Evolutionary conservation across 371 early-diverging fungal species (phyloP), one percentile per base, ranked within the genome.

Genomic region (Mucor racemosus): DNA sequence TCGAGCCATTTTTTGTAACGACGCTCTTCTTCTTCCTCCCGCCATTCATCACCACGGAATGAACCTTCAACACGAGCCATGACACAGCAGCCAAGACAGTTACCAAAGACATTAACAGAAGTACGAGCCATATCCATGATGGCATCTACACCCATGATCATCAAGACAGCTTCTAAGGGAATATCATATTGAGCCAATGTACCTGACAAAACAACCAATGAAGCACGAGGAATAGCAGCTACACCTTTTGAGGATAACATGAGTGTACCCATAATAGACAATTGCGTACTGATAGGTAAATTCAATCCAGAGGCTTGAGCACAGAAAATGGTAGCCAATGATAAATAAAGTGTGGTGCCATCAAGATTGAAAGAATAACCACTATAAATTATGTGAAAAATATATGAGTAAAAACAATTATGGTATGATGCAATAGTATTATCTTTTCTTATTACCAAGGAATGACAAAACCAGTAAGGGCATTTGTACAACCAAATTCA

Each of bases 331-430:
- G 82, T 78, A 50, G 86, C 91, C 72, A 90, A 73, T 1, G 91
- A 82, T 8, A 91, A 80, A 72, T 93, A 92, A 35, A 94, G 81
- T 14, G 93, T 91, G 10, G 91, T 89, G 7, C 94, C 94, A 66
- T 94, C 94, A 50, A 94, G 70, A 71, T 94, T 94, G 75, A 94
- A 93, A 8, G 90, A 88, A 77, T 94, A 94, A 11, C 94, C 94
- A 42, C 90, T 86, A 5, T 57, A 35, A n/a, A 42, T 10, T 7
- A 60, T 11, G 56, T 35, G 39, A 48, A 35, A n/a, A 42, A 15
- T 7, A 60, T 11, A 60, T 35, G 39, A 48, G 59, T 33, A 39
- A 44, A 65, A 4, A 26, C 15, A 46, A 34, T 13, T n/a, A 17
- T 34, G 5, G 8, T 58, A 58, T 58, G 26, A 58, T 58, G 17